These are phyloP conservation scores for Phyllosticta citrichinensis DNA, from an alignment of 2,329 filamentous ascomycete genomes.

Conservation along the genomic window DNA sequence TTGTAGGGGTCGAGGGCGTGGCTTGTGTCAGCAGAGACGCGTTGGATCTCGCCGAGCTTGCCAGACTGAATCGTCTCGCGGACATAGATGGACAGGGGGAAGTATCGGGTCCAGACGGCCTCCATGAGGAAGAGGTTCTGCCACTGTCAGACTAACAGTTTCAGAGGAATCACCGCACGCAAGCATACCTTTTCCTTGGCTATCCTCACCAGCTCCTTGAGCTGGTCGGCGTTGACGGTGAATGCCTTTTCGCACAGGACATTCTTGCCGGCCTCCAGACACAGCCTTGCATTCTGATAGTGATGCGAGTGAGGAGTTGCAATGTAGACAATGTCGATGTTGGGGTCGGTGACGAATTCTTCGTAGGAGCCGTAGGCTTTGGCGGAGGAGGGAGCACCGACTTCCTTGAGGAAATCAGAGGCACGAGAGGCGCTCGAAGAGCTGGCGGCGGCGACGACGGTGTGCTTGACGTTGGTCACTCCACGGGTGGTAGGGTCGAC, in stretches of 20 bases:
- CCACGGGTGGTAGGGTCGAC: slow-evolving; percentile 59
- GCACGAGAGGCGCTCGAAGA: slow-evolving; percentile 63
- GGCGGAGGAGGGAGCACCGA: slow-evolving; percentile 57
- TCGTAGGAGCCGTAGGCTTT: slow-evolving; percentile 72
- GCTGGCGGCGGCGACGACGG: slow-evolving; percentile 69
- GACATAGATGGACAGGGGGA: slow-evolving; percentile 70
- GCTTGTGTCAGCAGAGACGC: slow-evolving; percentile 48
- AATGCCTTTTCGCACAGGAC: slow-evolving; percentile 88
- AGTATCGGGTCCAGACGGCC: slow-evolving; percentile 82
- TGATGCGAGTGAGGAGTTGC: slow-evolving; percentile 89
- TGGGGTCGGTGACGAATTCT: slow-evolving; percentile 66
- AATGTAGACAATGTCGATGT: slow-evolving; percentile 79
- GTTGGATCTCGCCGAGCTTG: slow-evolving; percentile 45
- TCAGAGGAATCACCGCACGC: slow-evolving; percentile 12
- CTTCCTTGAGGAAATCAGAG: slow-evolving; percentile 59
- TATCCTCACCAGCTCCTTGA: slow-evolving; percentile 59
- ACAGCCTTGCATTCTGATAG: slow-evolving; percentile 84
- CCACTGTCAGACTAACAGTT: neutral
- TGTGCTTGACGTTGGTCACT: slow-evolving; percentile 64
- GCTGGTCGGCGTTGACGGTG: slow-evolving; percentile 71
- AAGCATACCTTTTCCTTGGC: slow-evolving; percentile 53
- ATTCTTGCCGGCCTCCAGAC: slow-evolving; percentile 71
- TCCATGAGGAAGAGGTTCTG: slow-evolving; percentile 38
- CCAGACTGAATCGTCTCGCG: slow-evolving; percentile 53
- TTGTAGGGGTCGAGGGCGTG: slow-evolving; percentile 52